Conservation (phyloP, 768 basidiomycete genomes). For the Xerocomellus amylosporus region DNA sequence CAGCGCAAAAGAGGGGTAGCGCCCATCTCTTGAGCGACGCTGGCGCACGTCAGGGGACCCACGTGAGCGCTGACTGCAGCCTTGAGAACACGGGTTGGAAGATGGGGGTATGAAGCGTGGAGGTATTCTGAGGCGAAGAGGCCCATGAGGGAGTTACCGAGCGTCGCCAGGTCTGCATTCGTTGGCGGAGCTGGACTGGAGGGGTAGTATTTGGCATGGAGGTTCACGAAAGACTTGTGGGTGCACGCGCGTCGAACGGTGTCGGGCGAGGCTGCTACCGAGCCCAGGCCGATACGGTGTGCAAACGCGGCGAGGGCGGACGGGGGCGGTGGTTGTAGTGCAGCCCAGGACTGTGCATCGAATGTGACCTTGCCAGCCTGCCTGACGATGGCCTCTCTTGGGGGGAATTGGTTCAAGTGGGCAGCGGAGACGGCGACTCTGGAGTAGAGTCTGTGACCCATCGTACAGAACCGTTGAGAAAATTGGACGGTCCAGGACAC, state of each 20-base stretch:
- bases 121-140: constrained; percentile 86
- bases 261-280: constrained; percentile 51
- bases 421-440: constrained; percentile 56
- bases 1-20: constrained; percentile 75
- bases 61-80: constrained; percentile 91
- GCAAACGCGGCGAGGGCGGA: constrained; percentile 74
- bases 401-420: constrained; percentile 57
- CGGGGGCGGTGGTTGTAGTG: constrained; percentile 66
- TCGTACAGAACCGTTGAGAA: constrained; percentile 21
- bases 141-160: constrained; percentile 89
- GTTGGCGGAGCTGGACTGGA: constrained; percentile 51
- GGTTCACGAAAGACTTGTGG: constrained; percentile 62
- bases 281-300: constrained; percentile 69
- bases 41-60: constrained; percentile 78
- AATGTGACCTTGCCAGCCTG: constrained; percentile 44
- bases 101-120: constrained; percentile 76
- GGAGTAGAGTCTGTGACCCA: constrained; percentile 55
- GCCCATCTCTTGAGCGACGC: constrained; percentile 84
- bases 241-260: constrained; percentile 74
- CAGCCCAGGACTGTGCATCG: constrained; percentile 65
- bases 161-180: constrained; percentile 70
- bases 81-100: constrained; percentile 89
- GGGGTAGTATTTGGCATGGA: constrained; percentile 58
- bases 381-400: constrained; percentile 47
- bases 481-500: constrained; percentile 28